Evolutionary conservation across 768 basidiomycete species (phyloP), one percentile per base, ranked within the genome.

Genomic region (Phlebiopsis flavidoalba): DNA sequence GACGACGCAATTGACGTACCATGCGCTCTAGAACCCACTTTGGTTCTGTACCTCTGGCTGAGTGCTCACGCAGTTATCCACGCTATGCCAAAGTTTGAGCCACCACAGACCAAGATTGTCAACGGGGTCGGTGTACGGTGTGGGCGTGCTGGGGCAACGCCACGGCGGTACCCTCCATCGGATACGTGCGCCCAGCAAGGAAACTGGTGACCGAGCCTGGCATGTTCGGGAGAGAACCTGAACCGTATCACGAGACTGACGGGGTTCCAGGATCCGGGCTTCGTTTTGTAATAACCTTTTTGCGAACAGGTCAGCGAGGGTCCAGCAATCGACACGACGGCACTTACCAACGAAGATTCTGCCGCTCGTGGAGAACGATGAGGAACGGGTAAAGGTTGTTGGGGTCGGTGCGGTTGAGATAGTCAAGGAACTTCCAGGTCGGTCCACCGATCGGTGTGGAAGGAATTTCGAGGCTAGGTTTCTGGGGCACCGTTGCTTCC

Each of bases 311-410:
- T n/a, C 17, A 50, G n/a, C n/a, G 17, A 50, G 24, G 45, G 19
- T 46, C 5, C 10, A 31, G 24, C 24, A 5, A 14, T 12, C 22
- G 31, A 37, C 8, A 22, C 14, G 10, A 6, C n/a, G 26, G 26
- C 26, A 74, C 82, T 56, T 56, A 88, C 89, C 86, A 43, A 88
- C 79, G 69, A 92, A 91, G 66, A 93, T 73, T 33, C 80, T 78
- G 1, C 82, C 83, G 49, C 85, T 85, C 0, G 91, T n/a, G 89
- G 12, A 93, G 79, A 7, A 90, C 78, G 58, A 86, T 71, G 37
- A 92, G 73, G 76, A 89, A 92, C 0, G 91, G 90, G 66, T 93
- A 93, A 55, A 93, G 70, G 66, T 91, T 91, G 67, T 89, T 85
- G 0, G 91, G 91, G 66, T 92, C 86, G 5, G 91, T 91, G 33